Evolutionary conservation across 2,329 filamentous ascomycete species (phyloP).

Genomic region (Magnaporthiopsis incrustans): DNA sequence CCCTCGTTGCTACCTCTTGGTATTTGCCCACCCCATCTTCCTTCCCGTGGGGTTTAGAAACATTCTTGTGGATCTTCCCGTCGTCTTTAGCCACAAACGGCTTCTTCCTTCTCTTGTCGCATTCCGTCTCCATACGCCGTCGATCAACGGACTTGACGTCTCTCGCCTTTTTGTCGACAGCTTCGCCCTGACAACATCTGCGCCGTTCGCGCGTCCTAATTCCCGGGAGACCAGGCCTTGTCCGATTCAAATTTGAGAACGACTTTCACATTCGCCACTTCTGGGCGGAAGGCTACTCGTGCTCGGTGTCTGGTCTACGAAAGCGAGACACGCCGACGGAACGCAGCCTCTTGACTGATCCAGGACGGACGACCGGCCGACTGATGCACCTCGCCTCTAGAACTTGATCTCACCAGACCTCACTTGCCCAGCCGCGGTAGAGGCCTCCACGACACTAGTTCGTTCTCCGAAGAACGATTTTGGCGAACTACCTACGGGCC

Average conservation of each 20-base stretch:
- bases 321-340: too few relatives aligned
- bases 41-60: background rate
- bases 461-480: too few relatives aligned
- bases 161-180: background rate
- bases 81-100: background rate
- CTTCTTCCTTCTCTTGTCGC: background rate
- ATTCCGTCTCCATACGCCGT: background rate
- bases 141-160: background rate
- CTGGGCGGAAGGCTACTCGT: background rate
- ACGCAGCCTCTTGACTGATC: background rate
- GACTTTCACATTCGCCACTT: background rate
- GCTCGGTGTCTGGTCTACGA: too few relatives aligned
- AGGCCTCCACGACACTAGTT: too few relatives aligned
- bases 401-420: background rate
- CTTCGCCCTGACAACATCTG: background rate
- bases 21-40: background rate
- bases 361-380: background rate
- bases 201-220: background rate
- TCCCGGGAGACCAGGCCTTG: background rate
- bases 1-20: background rate
- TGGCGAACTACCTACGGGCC: too few relatives aligned
- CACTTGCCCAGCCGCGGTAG: too few relatives aligned
- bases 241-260: background rate
- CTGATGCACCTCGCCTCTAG: background rate
- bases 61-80: background rate